Percentiles rank a stretch among this genome's conserved stretches.
phyloP scores from a whole-genome alignment of 495 filamentous ascomycete species.

The Opeltia flavorubescens region DNA sequence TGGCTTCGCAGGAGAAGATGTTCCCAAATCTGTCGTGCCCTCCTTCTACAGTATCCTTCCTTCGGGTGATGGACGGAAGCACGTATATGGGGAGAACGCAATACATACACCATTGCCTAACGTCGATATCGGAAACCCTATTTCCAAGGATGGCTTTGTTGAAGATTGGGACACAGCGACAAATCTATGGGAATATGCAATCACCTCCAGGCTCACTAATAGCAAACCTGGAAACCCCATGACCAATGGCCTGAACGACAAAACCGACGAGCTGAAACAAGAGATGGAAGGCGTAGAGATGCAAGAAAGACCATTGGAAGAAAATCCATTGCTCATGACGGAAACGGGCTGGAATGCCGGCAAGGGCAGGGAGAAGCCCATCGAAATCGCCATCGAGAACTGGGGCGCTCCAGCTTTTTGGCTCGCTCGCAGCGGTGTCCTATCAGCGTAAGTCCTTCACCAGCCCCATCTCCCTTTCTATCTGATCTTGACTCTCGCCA shows the following conservation, averaged over 20 bases:
- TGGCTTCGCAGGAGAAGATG: constrained; percentile 94
- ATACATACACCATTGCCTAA: constrained; percentile 61
- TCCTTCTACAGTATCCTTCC: constrained; percentile 66
- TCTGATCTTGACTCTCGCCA: constrained; percentile 9
- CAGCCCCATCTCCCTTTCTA: not conserved
- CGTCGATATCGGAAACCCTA: constrained; percentile 77
- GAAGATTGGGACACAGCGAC: constrained; percentile 93
- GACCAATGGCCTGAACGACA: constrained; percentile 65
- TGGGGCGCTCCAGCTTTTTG: constrained; percentile 93
- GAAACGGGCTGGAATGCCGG: constrained; percentile 83
- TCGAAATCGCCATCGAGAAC: constrained; percentile 90
- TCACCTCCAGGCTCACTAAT: constrained; percentile 63
- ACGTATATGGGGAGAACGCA: constrained; percentile 74
- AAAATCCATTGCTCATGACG: constrained; percentile 86
- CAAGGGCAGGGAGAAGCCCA: constrained; percentile 78
- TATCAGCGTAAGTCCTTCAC: constrained; percentile 41
- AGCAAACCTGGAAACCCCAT: constrained; percentile 45
- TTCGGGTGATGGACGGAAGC: constrained; percentile 37
- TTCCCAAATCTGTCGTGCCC: constrained; percentile 82
- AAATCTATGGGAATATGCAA: constrained; percentile 78
- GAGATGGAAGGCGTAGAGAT: constrained; percentile 55
- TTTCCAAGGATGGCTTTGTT: constrained; percentile 77
- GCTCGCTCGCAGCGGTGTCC: constrained; percentile 54
- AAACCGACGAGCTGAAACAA: constrained; percentile 40
- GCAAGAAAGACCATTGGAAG: constrained; percentile 64